A percentile compares a stretch with the other conserved stretches of the same genome.
phyloP scores from a whole-genome alignment of 345 rosid genomes.

The Punica granatum region DNA sequence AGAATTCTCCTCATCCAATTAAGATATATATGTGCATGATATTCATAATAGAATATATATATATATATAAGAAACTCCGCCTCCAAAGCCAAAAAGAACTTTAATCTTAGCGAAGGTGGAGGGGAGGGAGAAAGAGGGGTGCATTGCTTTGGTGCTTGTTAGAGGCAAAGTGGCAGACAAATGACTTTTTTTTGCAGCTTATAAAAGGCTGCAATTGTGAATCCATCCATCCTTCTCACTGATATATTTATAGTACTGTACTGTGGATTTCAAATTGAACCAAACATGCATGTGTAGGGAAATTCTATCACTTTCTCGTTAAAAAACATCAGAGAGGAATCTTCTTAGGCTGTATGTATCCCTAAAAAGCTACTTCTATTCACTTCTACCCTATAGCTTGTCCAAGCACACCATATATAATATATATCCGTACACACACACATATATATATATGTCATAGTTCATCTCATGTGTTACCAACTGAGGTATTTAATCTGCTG shows the following conservation, averaged over 20 bases:
- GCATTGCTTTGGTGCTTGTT: too few species aligned
- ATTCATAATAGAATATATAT: too few species aligned
- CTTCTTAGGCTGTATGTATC: neutral
- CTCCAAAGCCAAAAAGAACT: too few species aligned
- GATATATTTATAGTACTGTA: neutral
- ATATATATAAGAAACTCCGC: too few species aligned
- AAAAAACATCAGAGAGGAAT: neutral
- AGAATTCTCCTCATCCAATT: too few species aligned
- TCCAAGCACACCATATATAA: neutral
- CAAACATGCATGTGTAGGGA: neutral
- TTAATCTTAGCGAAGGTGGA: too few species aligned
- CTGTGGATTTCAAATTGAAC: neutral
- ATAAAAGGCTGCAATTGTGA: slow-evolving; percentile 12
- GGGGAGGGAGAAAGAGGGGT: slow-evolving; percentile 7
- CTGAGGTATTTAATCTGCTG: neutral
- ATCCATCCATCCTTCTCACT: neutral
- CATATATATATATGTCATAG: neutral
- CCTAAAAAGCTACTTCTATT: neutral
- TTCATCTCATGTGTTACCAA: neutral
- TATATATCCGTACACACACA: neutral
- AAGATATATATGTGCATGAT: too few species aligned
- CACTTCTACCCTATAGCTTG: neutral
- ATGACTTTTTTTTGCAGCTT: slow-evolving; percentile 11
- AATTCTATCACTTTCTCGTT: slow-evolving; percentile 3
- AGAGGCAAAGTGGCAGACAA: slow-evolving; percentile 19